Evolutionary conservation across 495 filamentous ascomycete species (phyloP).

Genomic region (Talaromyces nanjingensis): DNA sequence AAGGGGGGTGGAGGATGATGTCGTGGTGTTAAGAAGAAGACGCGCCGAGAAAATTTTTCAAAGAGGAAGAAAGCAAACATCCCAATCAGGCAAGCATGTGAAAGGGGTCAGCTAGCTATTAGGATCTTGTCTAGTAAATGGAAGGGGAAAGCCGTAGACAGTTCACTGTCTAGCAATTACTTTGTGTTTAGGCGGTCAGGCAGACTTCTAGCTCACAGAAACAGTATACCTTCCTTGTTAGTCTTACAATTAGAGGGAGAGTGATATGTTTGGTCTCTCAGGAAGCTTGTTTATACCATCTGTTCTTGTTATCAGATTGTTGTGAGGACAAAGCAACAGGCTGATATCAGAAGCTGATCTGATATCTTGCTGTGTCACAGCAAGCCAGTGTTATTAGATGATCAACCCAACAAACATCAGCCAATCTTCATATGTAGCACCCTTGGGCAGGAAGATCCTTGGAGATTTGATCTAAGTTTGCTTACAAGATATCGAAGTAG

Average conservation of each 20-base stretch:
- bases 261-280: too few species aligned
- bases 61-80: background rate
- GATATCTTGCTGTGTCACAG: background rate
- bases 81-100: background rate
- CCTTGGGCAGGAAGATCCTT: background rate
- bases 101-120: background rate
- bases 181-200: background rate
- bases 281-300: too few species aligned
- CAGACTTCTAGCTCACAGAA: background rate
- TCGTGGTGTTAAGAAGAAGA: background rate
- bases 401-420: background rate
- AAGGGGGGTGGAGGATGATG: background rate
- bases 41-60: background rate
- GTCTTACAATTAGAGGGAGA: too few species aligned
- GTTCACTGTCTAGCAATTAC: too few species aligned
- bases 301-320: background rate
- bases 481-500: too few species aligned
- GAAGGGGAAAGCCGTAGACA: background rate
- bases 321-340: background rate
- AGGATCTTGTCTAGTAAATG: background rate
- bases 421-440: too few species aligned
- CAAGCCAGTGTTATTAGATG: background rate
- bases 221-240: too few species aligned
- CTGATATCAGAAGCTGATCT: background rate
- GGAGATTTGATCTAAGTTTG: background rate